Conservation (phyloP, 331 rosid genomes). For the Rhamnella rubrinervis region DNA sequence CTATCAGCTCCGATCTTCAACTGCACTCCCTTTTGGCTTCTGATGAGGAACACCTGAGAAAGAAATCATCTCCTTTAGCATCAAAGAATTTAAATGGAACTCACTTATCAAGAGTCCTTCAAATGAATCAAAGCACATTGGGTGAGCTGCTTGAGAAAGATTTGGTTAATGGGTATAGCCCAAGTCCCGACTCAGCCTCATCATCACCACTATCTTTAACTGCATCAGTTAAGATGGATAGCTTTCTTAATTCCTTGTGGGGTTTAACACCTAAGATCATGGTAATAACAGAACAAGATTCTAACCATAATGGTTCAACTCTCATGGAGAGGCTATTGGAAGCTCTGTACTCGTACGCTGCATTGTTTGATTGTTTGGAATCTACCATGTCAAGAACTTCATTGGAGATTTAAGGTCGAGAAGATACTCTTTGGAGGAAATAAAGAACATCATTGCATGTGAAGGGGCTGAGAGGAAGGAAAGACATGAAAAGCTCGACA, state of each 20-base stretch:
- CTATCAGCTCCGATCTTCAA: conserved; percentile 57
- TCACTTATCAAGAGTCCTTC: conserved; percentile 44
- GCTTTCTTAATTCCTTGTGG: conserved; percentile 75
- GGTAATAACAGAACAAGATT: conserved; percentile 83
- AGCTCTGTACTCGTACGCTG: conserved; percentile 79
- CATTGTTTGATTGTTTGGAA: conserved; percentile 85
- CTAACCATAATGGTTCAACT: conserved; percentile 71
- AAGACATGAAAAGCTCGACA: conserved; percentile 77
- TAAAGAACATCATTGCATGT: conserved; percentile 82
- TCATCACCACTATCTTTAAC: conserved; percentile 53
- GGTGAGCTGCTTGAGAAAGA: conserved; percentile 74
- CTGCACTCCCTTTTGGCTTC: conserved; percentile 55
- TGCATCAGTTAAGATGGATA: conserved; percentile 44
- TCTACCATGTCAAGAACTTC: conserved; percentile 69
- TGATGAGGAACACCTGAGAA: conserved; percentile 55
- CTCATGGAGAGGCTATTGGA: conserved; percentile 84
- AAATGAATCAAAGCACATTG: conserved; percentile 47
- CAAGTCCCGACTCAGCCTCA: conserved; percentile 71
- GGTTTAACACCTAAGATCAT: conserved; percentile 73
- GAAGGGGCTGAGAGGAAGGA: conserved; percentile 85
- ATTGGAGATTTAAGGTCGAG: conserved; percentile 79
- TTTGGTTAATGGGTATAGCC: conserved; percentile 50
- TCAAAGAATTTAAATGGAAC: conserved; percentile 42
- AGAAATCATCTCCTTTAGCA: conserved; percentile 43
- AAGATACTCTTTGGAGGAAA: conserved; percentile 87